Percentiles rank a stretch among this genome's conserved stretches.
phyloP scores from a whole-genome alignment of 1,139 yeast species.

The Debaryomycetaceae sp. region DNA sequence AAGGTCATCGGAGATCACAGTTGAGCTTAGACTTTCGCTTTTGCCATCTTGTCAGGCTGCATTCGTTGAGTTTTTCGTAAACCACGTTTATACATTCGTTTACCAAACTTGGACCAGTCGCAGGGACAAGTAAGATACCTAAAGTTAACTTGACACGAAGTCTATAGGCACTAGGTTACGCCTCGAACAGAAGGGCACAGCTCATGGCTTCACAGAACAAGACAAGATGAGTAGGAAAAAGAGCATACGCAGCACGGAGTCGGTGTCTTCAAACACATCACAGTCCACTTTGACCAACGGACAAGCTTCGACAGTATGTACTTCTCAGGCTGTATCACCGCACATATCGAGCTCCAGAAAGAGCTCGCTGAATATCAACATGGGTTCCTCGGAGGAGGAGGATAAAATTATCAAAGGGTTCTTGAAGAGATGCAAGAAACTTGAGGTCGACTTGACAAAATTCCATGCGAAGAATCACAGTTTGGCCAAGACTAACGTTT shows the following conservation, averaged over 20 bases:
- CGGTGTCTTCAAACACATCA: conserved; percentile 12
- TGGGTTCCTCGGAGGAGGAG: conserved; percentile 8
- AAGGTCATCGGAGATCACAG: neutral
- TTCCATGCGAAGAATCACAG: conserved; percentile 51
- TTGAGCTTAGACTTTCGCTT: neutral
- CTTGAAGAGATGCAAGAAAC: conserved; percentile 37
- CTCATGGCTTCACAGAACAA: too few relatives aligned
- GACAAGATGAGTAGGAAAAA: conserved; percentile 11
- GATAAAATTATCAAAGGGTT: conserved; percentile 28
- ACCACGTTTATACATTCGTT: neutral
- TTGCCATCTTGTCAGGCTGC: neutral
- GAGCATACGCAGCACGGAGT: conserved; percentile 10
- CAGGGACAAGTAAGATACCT: too few relatives aligned
- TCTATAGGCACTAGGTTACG: too few relatives aligned
- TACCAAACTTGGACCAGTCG: neutral
- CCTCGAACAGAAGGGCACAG: too few relatives aligned
- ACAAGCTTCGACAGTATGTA: conserved; percentile 1
- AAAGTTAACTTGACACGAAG: too few relatives aligned
- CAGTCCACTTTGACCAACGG: conserved; percentile 4
- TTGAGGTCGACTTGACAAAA: conserved; percentile 45
- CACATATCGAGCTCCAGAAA: neutral
- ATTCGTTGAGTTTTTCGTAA: neutral
- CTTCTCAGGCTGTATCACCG: conserved; percentile 2
- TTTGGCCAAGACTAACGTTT: conserved; percentile 58
- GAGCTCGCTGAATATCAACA: neutral